phyloP scores from a whole-genome alignment of 176 grass and related monocot species.

The Dendrocalamus sinicus region DNA sequence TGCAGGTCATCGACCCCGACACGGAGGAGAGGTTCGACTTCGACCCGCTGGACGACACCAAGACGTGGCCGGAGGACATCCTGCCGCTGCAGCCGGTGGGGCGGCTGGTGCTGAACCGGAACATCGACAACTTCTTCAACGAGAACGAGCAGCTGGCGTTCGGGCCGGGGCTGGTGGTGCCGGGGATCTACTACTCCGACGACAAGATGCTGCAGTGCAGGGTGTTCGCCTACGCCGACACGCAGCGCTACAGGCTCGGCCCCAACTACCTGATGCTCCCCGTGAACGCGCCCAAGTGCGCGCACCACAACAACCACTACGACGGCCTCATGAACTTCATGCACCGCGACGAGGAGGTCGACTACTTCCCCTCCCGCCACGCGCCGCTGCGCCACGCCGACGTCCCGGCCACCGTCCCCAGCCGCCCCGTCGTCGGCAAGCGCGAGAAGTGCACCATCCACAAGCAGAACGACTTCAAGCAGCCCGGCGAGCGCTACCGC shows the following conservation, averaged over 20 bases:
- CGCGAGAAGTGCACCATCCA: conserved; percentile 57
- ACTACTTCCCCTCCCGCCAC: conserved; percentile 79
- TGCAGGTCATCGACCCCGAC: conserved; percentile 82
- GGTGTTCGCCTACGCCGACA: conserved; percentile 86
- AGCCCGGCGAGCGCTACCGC: conserved; percentile 73
- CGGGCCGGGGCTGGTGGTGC: conserved; percentile 75
- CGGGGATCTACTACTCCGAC: conserved; percentile 91
- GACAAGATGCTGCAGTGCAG: conserved; percentile 98
- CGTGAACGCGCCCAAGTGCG: conserved; percentile 76
- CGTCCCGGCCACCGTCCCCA: conserved; percentile 39
- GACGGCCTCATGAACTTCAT: conserved; percentile 85
- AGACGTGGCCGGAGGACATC: conserved; percentile 85
- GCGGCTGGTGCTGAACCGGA: conserved; percentile 69
- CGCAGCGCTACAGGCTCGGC: conserved; percentile 76
- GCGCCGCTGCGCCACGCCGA: conserved; percentile 60
- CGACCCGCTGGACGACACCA: conserved; percentile 88
- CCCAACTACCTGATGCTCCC: conserved; percentile 90
- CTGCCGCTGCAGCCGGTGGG: conserved; percentile 74
- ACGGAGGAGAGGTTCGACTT: conserved; percentile 67
- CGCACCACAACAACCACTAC: conserved; percentile 75
- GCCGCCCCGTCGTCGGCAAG: conserved; percentile 50
- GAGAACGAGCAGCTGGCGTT: conserved; percentile 93
- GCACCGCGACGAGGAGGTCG: conserved; percentile 89
- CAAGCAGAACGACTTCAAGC: conserved; percentile 85
- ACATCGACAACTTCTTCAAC: conserved; percentile 88